These are phyloP conservation scores for Inosperma sp. DNA, from an alignment of 768 basidiomycete genomes.

Conservation along the genomic window DNA sequence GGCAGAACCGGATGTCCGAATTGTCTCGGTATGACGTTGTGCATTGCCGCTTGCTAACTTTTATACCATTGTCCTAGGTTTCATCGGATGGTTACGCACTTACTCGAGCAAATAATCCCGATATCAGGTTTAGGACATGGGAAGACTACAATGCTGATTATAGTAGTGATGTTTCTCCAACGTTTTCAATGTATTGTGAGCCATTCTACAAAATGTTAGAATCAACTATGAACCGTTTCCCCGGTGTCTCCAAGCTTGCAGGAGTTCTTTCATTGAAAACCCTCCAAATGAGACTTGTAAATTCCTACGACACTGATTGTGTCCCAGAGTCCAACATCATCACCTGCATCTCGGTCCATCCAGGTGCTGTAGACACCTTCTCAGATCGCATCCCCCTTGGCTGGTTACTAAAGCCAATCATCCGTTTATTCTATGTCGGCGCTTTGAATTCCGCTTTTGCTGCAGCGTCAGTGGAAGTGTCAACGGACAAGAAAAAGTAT, in stretches of 20 bases:
- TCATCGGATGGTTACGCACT: conserved; percentile 23
- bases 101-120: conserved; percentile 17
- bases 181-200: conserved; percentile 26
- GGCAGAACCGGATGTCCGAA: no score
- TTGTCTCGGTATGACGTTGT: no score
- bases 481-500: conserved; percentile 30
- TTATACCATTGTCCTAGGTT: conserved; percentile 15
- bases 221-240: background rate
- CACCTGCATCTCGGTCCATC: conserved; percentile 31
- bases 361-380: conserved; percentile 33
- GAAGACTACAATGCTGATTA: conserved; percentile 33
- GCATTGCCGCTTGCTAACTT: no score
- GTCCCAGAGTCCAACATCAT: conserved; percentile 22
- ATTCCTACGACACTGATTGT: background rate
- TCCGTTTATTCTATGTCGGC: conserved; percentile 28
- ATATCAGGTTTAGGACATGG: conserved; percentile 27
- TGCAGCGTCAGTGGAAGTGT: conserved; percentile 35
- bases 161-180: conserved; percentile 21
- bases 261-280: conserved; percentile 41
- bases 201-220: background rate
- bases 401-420: conserved; percentile 15
- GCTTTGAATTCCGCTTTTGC: conserved; percentile 36
- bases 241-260: conserved; percentile 46
- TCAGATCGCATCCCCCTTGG: conserved; percentile 14
- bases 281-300: conserved; percentile 39